Percentiles rank a stretch among this genome's conserved stretches.
Conservation (phyloP, 2,329 filamentous ascomycete species). For the Coniella vitis region DNA sequence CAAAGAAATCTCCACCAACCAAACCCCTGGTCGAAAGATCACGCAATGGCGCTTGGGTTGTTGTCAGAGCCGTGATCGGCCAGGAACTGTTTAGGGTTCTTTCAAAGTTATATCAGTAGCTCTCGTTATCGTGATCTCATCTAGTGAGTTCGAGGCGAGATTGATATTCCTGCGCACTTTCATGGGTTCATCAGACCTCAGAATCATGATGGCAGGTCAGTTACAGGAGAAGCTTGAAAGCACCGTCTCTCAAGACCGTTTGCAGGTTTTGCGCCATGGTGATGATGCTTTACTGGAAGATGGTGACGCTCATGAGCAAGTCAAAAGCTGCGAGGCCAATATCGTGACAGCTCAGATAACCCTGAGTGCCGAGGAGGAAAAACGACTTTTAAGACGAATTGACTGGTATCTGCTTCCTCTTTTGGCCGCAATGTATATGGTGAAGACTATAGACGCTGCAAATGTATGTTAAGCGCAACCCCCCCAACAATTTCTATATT, state of each 20-base stretch:
- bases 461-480: slow-evolving; percentile 24
- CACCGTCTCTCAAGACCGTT: background rate
- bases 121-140: background rate
- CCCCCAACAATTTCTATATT: too few relatives aligned
- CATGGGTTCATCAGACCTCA: too few relatives aligned
- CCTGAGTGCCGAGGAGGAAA: slow-evolving; percentile 29
- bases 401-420: slow-evolving; percentile 37
- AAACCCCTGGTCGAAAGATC: background rate
- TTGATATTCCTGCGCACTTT: too few relatives aligned
- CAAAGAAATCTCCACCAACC: background rate
- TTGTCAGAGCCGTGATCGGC: background rate
- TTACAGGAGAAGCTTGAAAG: background rate
- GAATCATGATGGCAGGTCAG: background rate
- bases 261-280: background rate
- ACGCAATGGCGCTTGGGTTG: background rate
- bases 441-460: slow-evolving; percentile 33
- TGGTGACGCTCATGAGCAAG: background rate
- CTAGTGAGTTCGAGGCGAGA: background rate
- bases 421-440: slow-evolving; percentile 33
- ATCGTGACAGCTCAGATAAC: background rate
- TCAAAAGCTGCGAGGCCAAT: background rate
- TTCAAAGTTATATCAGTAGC: background rate
- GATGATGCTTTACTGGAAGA: background rate
- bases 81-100: background rate
- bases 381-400: slow-evolving; percentile 34